Evolutionary conservation across 495 filamentous ascomycete genomes (phyloP).

Genomic region (Aspergillus funiculosus): DNA sequence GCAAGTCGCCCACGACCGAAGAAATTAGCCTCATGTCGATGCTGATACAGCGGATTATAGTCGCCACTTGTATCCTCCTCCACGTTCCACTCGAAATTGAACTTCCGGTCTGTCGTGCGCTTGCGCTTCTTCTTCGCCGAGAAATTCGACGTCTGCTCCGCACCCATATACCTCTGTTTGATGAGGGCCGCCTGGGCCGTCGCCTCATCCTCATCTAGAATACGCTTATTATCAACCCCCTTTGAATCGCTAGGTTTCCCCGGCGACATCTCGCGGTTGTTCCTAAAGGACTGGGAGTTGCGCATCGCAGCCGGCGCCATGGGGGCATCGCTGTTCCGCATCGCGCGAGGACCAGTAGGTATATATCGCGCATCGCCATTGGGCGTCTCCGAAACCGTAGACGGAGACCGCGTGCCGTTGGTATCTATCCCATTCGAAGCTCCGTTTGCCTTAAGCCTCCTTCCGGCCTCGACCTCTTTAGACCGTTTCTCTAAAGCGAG

Average conservation of each 20-base stretch:
- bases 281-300: constrained; percentile 31
- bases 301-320: constrained; percentile 52
- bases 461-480: constrained; percentile 74
- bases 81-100: constrained; percentile 98
- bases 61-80: constrained; percentile 92
- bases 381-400: constrained; percentile 14
- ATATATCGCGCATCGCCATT: constrained; percentile 35
- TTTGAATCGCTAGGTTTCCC: constrained; percentile 46
- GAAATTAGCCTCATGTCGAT: constrained; percentile 66
- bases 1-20: constrained; percentile 76
- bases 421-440: constrained; percentile 27
- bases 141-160: constrained; percentile 80
- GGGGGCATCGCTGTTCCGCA: constrained; percentile 54
- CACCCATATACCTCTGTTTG: constrained; percentile 86
- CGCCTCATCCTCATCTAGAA: constrained; percentile 53
- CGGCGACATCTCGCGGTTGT: constrained; percentile 50
- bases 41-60: constrained; percentile 82
- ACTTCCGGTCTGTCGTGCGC: constrained; percentile 91
- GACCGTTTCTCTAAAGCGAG: constrained; percentile 77
- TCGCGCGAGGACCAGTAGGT: constrained; percentile 76
- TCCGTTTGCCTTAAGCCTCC: constrained; percentile 31
- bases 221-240: constrained; percentile 45
- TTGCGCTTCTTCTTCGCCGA: constrained; percentile 95
- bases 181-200: constrained; percentile 67
- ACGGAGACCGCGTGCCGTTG: constrained; percentile 19